Percentiles rank a stretch among this genome's conserved stretches.
These are phyloP conservation scores for Lasiosphaeria miniovina DNA, from an alignment of 495 filamentous ascomycete genomes.

Conservation along the genomic window DNA sequence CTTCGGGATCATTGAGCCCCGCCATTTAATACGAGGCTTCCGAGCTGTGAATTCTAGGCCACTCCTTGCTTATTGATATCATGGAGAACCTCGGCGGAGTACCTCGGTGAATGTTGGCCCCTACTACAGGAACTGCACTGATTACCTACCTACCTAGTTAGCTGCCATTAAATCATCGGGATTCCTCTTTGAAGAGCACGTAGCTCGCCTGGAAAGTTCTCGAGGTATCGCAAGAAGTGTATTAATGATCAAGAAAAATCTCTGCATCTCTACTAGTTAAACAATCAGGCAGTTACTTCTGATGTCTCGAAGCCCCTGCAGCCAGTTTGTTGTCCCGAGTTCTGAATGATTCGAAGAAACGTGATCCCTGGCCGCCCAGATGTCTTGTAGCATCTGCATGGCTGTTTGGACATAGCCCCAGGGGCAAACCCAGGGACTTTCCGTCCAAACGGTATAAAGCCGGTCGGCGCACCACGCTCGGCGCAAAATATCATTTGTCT, in stretches of 20 bases:
- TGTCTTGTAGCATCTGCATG: slow-evolving; percentile 37
- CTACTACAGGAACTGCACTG: too few relatives aligned
- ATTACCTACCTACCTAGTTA: too few relatives aligned
- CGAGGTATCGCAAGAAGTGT: background rate
- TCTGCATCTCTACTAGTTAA: slow-evolving; percentile 10
- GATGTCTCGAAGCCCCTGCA: slow-evolving; percentile 33
- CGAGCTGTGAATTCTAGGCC: too few relatives aligned
- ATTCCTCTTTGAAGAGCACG: too few relatives aligned
- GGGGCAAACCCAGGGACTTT: slow-evolving; percentile 34
- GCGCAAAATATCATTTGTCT: slow-evolving; percentile 33
- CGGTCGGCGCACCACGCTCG: slow-evolving; percentile 38
- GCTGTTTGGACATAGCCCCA: slow-evolving; percentile 47
- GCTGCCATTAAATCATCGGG: too few relatives aligned
- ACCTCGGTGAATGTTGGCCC: too few relatives aligned
- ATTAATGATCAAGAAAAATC: background rate
- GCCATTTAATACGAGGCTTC: too few relatives aligned
- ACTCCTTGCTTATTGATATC: too few relatives aligned
- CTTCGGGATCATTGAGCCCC: too few relatives aligned
- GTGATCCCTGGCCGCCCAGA: slow-evolving; percentile 38
- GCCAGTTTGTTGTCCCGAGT: slow-evolving; percentile 30
- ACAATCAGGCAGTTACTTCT: slow-evolving; percentile 42
- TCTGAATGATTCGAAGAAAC: background rate
- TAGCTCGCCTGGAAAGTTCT: background rate
- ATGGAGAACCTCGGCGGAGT: too few relatives aligned
- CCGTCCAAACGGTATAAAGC: slow-evolving; percentile 33